Conservation (phyloP, 768 basidiomycete genomes). For the Serendipita sp. region DNA sequence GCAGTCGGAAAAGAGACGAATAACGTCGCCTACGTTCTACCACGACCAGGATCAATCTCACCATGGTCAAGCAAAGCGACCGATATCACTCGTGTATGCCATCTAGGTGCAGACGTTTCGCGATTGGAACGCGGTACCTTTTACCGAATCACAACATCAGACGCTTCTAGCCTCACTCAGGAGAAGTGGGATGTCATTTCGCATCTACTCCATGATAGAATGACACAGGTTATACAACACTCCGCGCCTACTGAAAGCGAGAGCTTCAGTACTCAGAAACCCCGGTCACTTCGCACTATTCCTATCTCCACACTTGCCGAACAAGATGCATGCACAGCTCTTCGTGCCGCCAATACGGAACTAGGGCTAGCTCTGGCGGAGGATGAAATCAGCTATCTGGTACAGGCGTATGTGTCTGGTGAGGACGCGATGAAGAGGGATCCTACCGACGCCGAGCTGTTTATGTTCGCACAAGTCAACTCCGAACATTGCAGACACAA, state of each 20-base stretch:
- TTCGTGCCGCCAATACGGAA: constrained; percentile 60
- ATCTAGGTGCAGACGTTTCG: constrained; percentile 51
- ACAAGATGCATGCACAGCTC: constrained; percentile 38
- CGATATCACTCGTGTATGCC: constrained; percentile 81
- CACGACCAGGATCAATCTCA: constrained; percentile 80
- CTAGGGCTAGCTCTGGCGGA: constrained; percentile 81
- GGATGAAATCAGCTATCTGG: constrained; percentile 85
- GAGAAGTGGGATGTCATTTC: constrained; percentile 39
- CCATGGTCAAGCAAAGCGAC: constrained; percentile 99
- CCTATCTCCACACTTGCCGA: constrained; percentile 17
- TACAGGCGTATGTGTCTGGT: constrained; percentile 74
- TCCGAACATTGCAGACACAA: constrained; percentile 99
- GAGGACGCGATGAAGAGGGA: constrained; percentile 51
- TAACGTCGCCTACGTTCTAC: constrained; percentile 56
- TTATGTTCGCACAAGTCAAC: constrained; percentile 99
- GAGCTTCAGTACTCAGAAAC: constrained; percentile 20
- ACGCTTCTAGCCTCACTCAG: constrained; percentile 26
- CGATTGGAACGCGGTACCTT: constrained; percentile 75
- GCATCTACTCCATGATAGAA: constrained; percentile 78
- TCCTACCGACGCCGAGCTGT: constrained; percentile 93
- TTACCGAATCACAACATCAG: constrained; percentile 41
- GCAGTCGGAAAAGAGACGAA: constrained; percentile 19
- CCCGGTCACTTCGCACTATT: constrained; percentile 20
- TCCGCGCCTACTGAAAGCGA: constrained; percentile 38
- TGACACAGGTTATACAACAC: constrained; percentile 73